Conservation (phyloP, 306 rosid species). For the Abrus pulchellus region DNA sequence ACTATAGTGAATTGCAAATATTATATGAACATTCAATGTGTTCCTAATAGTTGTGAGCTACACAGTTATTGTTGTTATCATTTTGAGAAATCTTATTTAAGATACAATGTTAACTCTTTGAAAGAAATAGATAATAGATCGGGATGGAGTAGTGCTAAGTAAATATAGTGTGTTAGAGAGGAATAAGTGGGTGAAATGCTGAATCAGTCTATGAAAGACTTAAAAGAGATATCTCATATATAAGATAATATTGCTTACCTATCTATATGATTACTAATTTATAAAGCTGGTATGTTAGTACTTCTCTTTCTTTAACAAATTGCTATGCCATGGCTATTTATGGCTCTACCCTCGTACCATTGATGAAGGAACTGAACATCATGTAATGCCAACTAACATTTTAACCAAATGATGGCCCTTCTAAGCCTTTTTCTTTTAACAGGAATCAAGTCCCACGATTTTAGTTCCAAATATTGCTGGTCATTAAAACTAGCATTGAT, state of each 20-base stretch:
- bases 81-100: slow-evolving; percentile 1
- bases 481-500: too few relatives aligned
- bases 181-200: slow-evolving; percentile 24
- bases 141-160: neutral
- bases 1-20: neutral
- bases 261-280: neutral
- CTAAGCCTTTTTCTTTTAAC: neutral
- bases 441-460: slow-evolving; percentile 3
- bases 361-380: slow-evolving; percentile 3
- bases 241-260: slow-evolving; percentile 3
- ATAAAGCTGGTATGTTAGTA: slow-evolving; percentile 10
- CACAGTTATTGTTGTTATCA: neutral
- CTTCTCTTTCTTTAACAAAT: slow-evolving; percentile 15
- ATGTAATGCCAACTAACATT: neutral
- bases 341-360: neutral
- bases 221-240: neutral
- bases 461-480: neutral
- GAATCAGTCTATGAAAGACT: neutral
- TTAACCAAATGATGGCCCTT: neutral
- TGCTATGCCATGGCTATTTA: neutral
- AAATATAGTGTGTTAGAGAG: neutral
- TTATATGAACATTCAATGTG: neutral
- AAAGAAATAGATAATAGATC: neutral
- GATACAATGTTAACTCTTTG: neutral
- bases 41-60: neutral